Conservation (phyloP, 352 stramenopile genomes). For the Phytophthora agathidicida region DNA sequence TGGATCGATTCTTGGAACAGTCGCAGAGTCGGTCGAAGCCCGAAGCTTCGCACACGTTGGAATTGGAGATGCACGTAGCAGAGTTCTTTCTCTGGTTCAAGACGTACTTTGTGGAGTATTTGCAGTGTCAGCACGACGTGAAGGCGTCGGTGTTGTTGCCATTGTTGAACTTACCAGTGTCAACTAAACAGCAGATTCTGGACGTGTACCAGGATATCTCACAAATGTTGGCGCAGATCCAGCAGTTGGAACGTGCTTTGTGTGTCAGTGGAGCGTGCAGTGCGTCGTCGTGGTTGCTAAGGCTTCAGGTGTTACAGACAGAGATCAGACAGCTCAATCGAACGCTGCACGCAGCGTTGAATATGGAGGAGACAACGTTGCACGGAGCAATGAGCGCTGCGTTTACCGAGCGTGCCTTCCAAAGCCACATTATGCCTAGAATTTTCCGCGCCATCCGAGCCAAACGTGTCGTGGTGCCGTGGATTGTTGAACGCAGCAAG, state of each 20-base stretch:
- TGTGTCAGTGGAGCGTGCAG: conserved; percentile 45
- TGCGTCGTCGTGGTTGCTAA: conserved; percentile 61
- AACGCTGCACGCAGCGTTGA: conserved; percentile 70
- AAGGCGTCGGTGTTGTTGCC: conserved; percentile 69
- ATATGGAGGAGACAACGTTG: conserved; percentile 76
- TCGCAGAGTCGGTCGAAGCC: conserved; percentile 44
- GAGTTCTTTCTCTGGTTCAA: conserved; percentile 85
- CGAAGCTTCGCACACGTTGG: conserved; percentile 32
- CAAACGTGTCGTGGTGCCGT: conserved; percentile 84
- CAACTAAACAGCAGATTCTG: conserved; percentile 63
- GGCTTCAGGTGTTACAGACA: conserved; percentile 68
- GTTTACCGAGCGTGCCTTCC: conserved; percentile 80
- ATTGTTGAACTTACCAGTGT: conserved; percentile 55
- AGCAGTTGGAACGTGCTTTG: conserved; percentile 58
- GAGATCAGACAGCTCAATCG: conserved; percentile 73
- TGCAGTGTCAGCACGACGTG: conserved; percentile 68
- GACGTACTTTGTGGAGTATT: conserved; percentile 75
- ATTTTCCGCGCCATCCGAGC: conserved; percentile 77
- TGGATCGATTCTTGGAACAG: conserved; percentile 81
- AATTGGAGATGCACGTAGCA: conserved; percentile 50
- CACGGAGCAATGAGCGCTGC: conserved; percentile 59
- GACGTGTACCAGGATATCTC: conserved; percentile 75
- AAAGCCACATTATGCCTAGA: conserved; percentile 75
- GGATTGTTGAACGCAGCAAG: conserved; percentile 87
- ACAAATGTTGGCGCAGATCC: conserved; percentile 60